Base-by-base conservation (phyloP, 306 rosid species). In the Vigna hirtella region DNA sequence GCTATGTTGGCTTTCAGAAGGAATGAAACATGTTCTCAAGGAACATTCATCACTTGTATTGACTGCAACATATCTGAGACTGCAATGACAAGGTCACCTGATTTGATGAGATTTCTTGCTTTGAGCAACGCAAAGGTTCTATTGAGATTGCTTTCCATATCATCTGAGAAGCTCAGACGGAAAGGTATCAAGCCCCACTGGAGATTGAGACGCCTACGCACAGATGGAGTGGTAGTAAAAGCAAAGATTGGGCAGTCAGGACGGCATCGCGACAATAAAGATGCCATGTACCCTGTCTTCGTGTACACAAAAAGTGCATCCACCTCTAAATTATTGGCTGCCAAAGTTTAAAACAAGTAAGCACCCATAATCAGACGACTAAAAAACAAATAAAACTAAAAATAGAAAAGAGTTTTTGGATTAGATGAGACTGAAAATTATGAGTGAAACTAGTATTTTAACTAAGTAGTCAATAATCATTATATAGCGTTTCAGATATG, bases 161-260 rank as follows among this genome's bases (percentile, higher is more conserved):
- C 98, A 32, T 96, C 98, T 0, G 97, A 84, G 89, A 96, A 96
- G 89, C 96, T 86, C 68, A 96, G 78, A 36, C 98, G 94, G 79
- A 96, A 96, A 15, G 99, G 99, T 77, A 96, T 93, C 83, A 96
- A 88, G 68, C 99, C 99, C 99, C 99, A 96, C 77, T 96, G 99
- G 36, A 96, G 87, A 88, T 96, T 96, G 71, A 96, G 90, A 47
- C 90, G 99, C 75, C 99, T 85, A 43, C 98, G 90, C 38, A 96
- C 90, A 0, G 96, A 96, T 22, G 98, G 62, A 0, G 96, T 90
- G 77, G 89, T 66, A 0, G 97, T 93, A 66, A 96, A 96, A 42
- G 99, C 99, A 78, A 96, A 96, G 70, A 96, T 93, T 50, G 99
- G 98, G 85, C 99, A 93, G 82, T 96, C 98, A 4, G 99, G 99